Evolutionary conservation across 768 basidiomycete species (phyloP), one percentile per base, ranked within the genome.

Genomic region (Tephrocybe sp.): DNA sequence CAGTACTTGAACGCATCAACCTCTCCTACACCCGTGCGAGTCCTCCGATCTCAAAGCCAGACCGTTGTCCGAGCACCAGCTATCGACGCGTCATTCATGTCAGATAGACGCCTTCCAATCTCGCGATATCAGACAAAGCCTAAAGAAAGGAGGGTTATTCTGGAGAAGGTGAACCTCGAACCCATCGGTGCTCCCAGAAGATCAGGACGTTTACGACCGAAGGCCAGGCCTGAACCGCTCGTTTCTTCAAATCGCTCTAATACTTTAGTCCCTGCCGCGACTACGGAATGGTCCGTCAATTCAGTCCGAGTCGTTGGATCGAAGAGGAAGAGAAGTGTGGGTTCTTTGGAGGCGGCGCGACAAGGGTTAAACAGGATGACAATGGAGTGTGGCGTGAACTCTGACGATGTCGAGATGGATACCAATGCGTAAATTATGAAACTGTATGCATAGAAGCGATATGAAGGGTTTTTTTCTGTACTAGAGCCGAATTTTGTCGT

Each of bases 31-130:
- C 54, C 54, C 19, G 32, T 24, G 11, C 57, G 56, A 13, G 52
- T 56, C 22, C 51, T 60, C 27, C 49, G 57, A 15, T 54, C 62
- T 35, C 60, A 47, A 16, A 59, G 54, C 31, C 60, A 55, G 38
- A 44, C 38, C 2, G 30, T 52, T 1, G 45, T 9, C 4, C 43
- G 34, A 44, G 30, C 25, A 21, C 15, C 53, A 1, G 31, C 41
- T 7, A 44, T 59, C 12, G 56, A 61, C 34, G 55, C 42, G 3
- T 35, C 47, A 4, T 57, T 59, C 38, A 46, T 57, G 34, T 32
- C 42, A 25, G 44, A 46, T 9, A 53, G 41, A 18, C 44, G 48
- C 2, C 25, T 42, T 3, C 24, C 24, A 25, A 36, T 46, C n/a
- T n/a, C n/a, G 26, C 52, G 52, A 5, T 49, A 54, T 37, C 52